Base-by-base conservation (phyloP, 441 rosid species). In the Gossypium trilobum region DNA sequence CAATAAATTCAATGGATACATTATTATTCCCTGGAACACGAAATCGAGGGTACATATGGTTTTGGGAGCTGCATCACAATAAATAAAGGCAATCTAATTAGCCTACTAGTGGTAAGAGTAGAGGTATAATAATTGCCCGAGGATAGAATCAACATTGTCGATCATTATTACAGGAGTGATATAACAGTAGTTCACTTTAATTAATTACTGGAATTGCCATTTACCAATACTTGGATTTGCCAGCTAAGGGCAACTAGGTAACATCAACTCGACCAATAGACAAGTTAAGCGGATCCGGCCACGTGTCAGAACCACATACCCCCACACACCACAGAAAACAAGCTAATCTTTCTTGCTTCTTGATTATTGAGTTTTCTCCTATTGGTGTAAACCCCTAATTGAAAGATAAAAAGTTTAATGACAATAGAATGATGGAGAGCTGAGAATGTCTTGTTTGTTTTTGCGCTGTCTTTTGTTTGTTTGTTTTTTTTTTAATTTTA, bases 61-160 rank as follows among this genome's bases (percentile, higher is more conserved):
- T 55, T 27, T 31, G 23, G 48, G 33, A 2, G 11, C n/a, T 31
- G 16, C 1, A 16, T 58, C 16, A 25, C 14, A 57, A 13, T 25
- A 25, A 25, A 25, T 64, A 42, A 42, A 42, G 54, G 69, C 29
- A n/a, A 64, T 64, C 52, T 11, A 5, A 2, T 19, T 39, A 20
- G 69, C 54, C 29, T 20, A 65, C 7, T 2, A 46, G 56, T 65
- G 70, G 56, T 46, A 22, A 44, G 70, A 44, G 46, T 65, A 65
- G 56, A 46, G 70, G 31, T 20, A 39, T 19, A 42, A 42, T 66
- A 23, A 46, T 66, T 44, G 36, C 2, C 23, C 8, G 17, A 2
- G n/a, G 16, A 25, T 20, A 42, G 5, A 39, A 20, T 64, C 25
- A 64, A 64, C 69, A 20, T 42, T 42, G 33, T 11, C 48, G 31